phyloP scores from a whole-genome alignment of 257 asterid genomes.

The Paulownia fortunei region DNA sequence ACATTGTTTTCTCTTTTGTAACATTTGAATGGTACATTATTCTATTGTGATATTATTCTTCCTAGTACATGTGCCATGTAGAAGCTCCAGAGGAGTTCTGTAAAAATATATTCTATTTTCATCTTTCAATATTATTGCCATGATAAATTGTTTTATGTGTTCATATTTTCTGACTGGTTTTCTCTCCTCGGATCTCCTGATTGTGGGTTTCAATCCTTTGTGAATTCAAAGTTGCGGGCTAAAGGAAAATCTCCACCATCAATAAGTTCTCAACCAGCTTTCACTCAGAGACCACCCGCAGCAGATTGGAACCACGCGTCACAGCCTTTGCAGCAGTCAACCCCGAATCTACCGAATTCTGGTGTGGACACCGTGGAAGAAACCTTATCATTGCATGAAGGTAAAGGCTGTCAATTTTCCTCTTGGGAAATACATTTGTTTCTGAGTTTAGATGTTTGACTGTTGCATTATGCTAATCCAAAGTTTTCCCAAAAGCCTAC shows the following conservation, averaged over 20 bases:
- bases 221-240: slow-evolving; percentile 45
- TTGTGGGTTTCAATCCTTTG: slow-evolving; percentile 2
- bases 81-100: slow-evolving; percentile 11
- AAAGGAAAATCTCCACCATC: slow-evolving; percentile 66
- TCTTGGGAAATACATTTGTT: slow-evolving; percentile 1
- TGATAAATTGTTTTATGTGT: background rate
- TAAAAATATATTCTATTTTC: slow-evolving; percentile 1
- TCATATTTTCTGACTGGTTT: slow-evolving; percentile 10
- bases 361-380: slow-evolving; percentile 52
- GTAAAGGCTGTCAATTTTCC: slow-evolving; percentile 40
- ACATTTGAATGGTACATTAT: background rate
- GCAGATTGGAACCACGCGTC: slow-evolving; percentile 52
- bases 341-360: slow-evolving; percentile 38
- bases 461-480: background rate
- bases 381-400: slow-evolving; percentile 55
- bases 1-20: background rate
- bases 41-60: background rate
- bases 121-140: slow-evolving; percentile 11
- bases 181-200: slow-evolving; percentile 5
- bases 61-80: background rate
- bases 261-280: slow-evolving; percentile 49
- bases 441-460: background rate
- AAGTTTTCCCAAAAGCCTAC: background rate
- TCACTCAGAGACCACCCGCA: slow-evolving; percentile 51
- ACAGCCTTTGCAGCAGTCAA: slow-evolving; percentile 53